These are phyloP conservation scores for Brassica juncea DNA, from an alignment of 345 rosid species.

Conservation along the genomic window DNA sequence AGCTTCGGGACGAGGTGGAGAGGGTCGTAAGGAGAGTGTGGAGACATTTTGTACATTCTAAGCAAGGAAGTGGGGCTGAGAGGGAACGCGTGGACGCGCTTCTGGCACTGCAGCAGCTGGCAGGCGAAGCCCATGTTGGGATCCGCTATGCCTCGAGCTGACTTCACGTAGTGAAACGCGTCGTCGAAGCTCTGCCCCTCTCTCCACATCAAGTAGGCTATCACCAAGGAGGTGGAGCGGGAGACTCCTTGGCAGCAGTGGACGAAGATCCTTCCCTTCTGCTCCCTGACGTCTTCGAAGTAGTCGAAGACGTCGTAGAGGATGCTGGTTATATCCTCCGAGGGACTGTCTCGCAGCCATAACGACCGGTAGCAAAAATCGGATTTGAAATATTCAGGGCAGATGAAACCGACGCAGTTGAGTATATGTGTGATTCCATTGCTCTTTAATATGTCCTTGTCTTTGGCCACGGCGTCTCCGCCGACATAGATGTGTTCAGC, in stretches of 20 bases:
- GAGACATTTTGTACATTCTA: slow-evolving; percentile 88
- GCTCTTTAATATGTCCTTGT: slow-evolving; percentile 72
- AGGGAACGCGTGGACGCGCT: slow-evolving; percentile 96
- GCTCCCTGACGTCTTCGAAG: slow-evolving; percentile 98
- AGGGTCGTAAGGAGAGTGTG: slow-evolving; percentile 98
- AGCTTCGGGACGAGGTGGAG: slow-evolving; percentile 95
- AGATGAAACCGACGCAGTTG: slow-evolving; percentile 96
- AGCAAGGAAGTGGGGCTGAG: slow-evolving; percentile 95
- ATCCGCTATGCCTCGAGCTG: slow-evolving; percentile 96
- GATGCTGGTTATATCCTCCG: slow-evolving; percentile 98
- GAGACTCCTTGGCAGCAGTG: slow-evolving; percentile 99
- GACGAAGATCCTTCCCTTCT: slow-evolving; percentile 86
- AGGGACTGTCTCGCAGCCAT: slow-evolving; percentile 98
- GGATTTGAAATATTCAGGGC: slow-evolving; percentile 93
- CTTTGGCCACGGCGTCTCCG: slow-evolving; percentile 95
- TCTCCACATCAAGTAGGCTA: slow-evolving; percentile 99
- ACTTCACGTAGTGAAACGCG: slow-evolving; percentile 95
- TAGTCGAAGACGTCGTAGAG: slow-evolving; percentile 97
- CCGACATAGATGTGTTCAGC: slow-evolving; percentile 95
- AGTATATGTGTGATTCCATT: slow-evolving; percentile 92
- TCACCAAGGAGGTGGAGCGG: slow-evolving; percentile 95
- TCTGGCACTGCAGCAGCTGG: slow-evolving; percentile 95
- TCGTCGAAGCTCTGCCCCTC: slow-evolving; percentile 99
- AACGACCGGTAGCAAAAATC: slow-evolving; percentile 88
- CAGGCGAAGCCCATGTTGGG: slow-evolving; percentile 99